These are phyloP conservation scores for Arabidopsis suecica DNA, from an alignment of 345 rosid genomes.

Conservation along the genomic window DNA sequence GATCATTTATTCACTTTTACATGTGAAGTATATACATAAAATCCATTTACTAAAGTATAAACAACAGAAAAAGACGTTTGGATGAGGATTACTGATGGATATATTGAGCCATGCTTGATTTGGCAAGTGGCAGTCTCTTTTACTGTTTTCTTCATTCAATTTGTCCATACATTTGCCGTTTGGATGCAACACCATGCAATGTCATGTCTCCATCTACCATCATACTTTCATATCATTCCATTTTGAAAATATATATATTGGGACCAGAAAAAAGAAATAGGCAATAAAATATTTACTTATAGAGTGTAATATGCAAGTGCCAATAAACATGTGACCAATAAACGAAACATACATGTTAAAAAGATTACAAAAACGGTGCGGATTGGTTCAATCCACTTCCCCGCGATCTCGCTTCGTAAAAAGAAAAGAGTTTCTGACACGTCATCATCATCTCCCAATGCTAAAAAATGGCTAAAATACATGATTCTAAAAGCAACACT, in stretches of 20 bases:
- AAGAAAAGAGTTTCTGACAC: slow-evolving; percentile 15
- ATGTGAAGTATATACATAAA: too few species aligned
- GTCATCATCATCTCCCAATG: slow-evolving; percentile 30
- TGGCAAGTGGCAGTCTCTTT: slow-evolving; percentile 30
- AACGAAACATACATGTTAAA: background rate
- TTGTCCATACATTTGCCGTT: slow-evolving; percentile 32
- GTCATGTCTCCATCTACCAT: slow-evolving; percentile 39
- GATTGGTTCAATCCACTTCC: slow-evolving; percentile 29
- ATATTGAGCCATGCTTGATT: slow-evolving; percentile 26
- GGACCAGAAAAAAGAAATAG: slow-evolving; percentile 23
- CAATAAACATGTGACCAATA: slow-evolving; percentile 14
- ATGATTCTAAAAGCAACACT: background rate
- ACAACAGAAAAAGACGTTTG: background rate
- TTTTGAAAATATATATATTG: background rate
- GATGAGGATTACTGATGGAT: slow-evolving; percentile 3
- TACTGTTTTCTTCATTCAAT: slow-evolving; percentile 15
- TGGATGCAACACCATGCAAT: slow-evolving; percentile 39
- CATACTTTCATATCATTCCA: slow-evolving; percentile 34
- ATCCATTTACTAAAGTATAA: background rate
- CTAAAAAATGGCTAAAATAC: background rate
- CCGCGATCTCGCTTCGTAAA: slow-evolving; percentile 46
- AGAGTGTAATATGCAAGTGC: background rate
- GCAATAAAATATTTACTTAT: background rate
- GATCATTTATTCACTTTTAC: background rate
- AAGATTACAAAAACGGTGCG: slow-evolving; percentile 31